Base-by-base conservation (phyloP, 2,329 filamentous ascomycete genomes). In the Exophiala lecanii-corni region DNA sequence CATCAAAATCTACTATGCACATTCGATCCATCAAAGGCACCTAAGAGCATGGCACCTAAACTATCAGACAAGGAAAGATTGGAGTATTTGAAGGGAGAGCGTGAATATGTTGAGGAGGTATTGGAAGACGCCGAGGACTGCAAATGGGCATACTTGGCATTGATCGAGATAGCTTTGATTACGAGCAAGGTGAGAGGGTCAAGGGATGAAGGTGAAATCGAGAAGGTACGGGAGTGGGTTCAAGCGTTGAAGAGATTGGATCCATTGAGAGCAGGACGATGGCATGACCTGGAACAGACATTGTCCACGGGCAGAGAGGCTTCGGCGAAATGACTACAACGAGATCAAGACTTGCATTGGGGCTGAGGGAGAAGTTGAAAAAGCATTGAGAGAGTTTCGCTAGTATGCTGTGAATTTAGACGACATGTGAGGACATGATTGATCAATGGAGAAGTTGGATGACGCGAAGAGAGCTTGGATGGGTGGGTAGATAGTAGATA, bases 71-170 rank as follows among this genome's bases (percentile, higher is more conserved):
- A 74, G 6, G 78, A 91, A 43, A 79, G 84, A 36, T 61, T 78
- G 23, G 63, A 70, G 2, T 89, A 89, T 57, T 67, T 94, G 6
- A 70, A 70, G 19, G 68, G 74, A 20, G 88, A 96, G 61, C 75
- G 94, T 16, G 76, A 80, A n/a, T 80, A 80, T 43, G 81, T 96
- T 48, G 77, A 77, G 54, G 78, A 81, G 15, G 77, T 82, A 60
- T 62, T 80, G 16, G 75, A 79, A 47, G 78, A 77, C 51, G 89
- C 76, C 3, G 72, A 80, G 52, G 80, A 84, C 56, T 83, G 79
- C 62, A 94, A 95, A 65, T 92, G 88, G 78, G 85, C 95, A 33
- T 94, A 95, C 59, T 86, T 94, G 64, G 84, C 84, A 4, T 70
- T 97, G 38, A 73, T 97, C 17, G 79, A 87, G 50, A 89, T 87